Percentiles rank a stretch among this genome's conserved stretches.
These are phyloP conservation scores for Blepharisma stoltei DNA, from an alignment of 73 alveolate species.

Conservation along the genomic window DNA sequence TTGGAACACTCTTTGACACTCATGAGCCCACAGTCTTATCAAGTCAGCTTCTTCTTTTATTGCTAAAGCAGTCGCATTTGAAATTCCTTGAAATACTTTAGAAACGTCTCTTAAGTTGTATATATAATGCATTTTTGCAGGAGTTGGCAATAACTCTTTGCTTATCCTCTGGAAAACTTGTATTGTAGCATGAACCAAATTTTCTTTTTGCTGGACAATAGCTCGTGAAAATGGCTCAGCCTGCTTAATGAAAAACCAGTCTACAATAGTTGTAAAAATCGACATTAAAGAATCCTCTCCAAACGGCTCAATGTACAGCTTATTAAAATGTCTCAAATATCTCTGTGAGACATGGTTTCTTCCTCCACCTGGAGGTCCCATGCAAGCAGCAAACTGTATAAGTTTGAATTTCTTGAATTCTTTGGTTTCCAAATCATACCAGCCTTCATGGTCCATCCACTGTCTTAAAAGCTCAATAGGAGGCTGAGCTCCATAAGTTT, in stretches of 20 bases:
- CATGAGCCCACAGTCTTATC: conserved; percentile 99
- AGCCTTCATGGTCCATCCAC: conserved; percentile 99
- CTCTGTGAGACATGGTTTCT: conserved; percentile 82
- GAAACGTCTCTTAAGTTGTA: conserved; percentile 99
- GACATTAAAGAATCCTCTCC: conserved; percentile 81
- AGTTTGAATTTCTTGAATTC: conserved; percentile 82
- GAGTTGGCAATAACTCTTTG: conserved; percentile 97
- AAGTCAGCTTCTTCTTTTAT: conserved; percentile 76
- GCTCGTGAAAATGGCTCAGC: conserved; percentile 56
- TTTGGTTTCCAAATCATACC: conserved; percentile 94
- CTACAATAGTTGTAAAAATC: conserved; percentile 89
- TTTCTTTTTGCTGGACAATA: conserved; percentile 58
- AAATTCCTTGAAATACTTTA: conserved; percentile 97
- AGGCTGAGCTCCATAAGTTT: conserved; percentile 99
- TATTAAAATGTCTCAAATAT: conserved; percentile 89
- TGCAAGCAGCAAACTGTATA: conserved; percentile 96
- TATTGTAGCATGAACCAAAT: conserved; percentile 64
- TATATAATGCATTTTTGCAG: conserved; percentile 99
- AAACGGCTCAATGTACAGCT: conserved; percentile 91
- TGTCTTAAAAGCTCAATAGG: conserved; percentile 99
- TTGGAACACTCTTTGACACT: conserved; percentile 97
- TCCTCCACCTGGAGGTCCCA: conserved; percentile 99
- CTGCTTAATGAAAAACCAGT: conserved; percentile 89
- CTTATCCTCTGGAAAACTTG: conserved; percentile 72
- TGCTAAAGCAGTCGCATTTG: conserved; percentile 74